Evolutionary conservation across 345 rosid genomes (phyloP).

Genomic region (Gossypium raimondii): DNA sequence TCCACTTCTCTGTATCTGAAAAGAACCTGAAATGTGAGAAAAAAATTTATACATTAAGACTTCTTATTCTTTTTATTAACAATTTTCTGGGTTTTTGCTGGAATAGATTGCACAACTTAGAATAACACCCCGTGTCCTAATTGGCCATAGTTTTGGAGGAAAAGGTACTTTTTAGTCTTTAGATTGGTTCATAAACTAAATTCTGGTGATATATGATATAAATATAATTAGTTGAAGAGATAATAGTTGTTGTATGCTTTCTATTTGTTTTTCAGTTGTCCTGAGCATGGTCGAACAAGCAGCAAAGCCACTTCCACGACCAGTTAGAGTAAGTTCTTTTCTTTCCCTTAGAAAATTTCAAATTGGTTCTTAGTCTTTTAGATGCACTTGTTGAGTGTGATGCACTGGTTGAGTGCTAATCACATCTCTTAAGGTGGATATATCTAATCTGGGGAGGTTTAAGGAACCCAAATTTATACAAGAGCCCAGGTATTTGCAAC

Average conservation of each 20-base stretch:
- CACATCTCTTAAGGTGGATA: not conserved
- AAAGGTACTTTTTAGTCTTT: slow-evolving; percentile 52
- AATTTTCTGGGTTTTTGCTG: slow-evolving; percentile 16
- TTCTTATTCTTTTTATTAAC: not conserved
- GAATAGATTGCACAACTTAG: slow-evolving; percentile 68
- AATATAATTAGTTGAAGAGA: slow-evolving; percentile 14
- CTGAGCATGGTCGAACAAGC: slow-evolving; percentile 97
- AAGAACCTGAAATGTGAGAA: not conserved
- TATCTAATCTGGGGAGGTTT: not conserved
- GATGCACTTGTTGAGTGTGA: not conserved
- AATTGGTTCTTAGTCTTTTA: slow-evolving; percentile 9
- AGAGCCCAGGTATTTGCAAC: not conserved
- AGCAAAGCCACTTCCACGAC: slow-evolving; percentile 95
- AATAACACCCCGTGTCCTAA: slow-evolving; percentile 76
- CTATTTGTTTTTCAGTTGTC: slow-evolving; percentile 52
- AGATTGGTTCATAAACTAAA: not conserved
- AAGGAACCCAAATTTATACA: not conserved
- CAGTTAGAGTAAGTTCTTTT: slow-evolving; percentile 60
- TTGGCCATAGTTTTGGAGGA: slow-evolving; percentile 99
- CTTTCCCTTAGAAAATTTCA: slow-evolving; percentile 1
- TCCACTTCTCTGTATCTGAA: not conserved
- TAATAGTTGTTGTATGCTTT: slow-evolving; percentile 23
- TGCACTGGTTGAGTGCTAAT: not conserved
- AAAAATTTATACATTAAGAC: not conserved
- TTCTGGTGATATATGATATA: not conserved